Base-by-base conservation (phyloP, 2,329 filamentous ascomycete species). In the Periconia digitata region DNA sequence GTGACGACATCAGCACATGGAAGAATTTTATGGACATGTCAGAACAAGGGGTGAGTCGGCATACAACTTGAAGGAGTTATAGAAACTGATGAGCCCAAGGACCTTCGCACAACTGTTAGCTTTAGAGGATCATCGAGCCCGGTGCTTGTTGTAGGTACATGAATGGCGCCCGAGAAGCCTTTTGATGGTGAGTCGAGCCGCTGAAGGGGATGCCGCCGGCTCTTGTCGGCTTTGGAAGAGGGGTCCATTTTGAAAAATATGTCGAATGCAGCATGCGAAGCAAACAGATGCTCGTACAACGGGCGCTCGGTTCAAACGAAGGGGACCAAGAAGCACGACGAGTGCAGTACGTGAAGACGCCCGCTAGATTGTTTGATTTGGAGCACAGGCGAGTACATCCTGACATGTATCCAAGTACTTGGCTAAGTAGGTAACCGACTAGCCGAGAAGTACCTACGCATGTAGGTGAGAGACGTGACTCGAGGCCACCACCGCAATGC, bases 121-220 rank as follows among this genome's bases (percentile, higher is more conserved):
- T n/a, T 24, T 8, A 12, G 15, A 17, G 16, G 36, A 16, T 23
- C 3, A 24, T 17, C 20, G 35, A 35, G 10, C 27, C 7, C 18
- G 5, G 18, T 21, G 12, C 13, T 8, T 7, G 6, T 38, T 23
- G 7, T 20, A 39, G 27, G 42, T 48, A 77, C 67, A 67, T 91
- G 87, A 36, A 89, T 67, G 8, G 82, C 50, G 18, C 86, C 79
- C 2, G 87, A 90, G 47, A 82, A 59, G 35, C 79, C 79, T 49
- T 80, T 80, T 1, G 85, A 85, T 1, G 87, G 87, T 50, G 86
- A 85, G 3, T 77, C 64, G 17, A 89, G 72, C 34, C 85, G 78
- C 70, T 90, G 87, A 4, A 88, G 77, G 37, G 80, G 82, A 72
- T 90, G 85, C 39, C 63, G 67, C 42, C 69, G 59, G 43, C 71